phyloP scores from a whole-genome alignment of 148 eudicot species.

The Talinum fruticosum region DNA sequence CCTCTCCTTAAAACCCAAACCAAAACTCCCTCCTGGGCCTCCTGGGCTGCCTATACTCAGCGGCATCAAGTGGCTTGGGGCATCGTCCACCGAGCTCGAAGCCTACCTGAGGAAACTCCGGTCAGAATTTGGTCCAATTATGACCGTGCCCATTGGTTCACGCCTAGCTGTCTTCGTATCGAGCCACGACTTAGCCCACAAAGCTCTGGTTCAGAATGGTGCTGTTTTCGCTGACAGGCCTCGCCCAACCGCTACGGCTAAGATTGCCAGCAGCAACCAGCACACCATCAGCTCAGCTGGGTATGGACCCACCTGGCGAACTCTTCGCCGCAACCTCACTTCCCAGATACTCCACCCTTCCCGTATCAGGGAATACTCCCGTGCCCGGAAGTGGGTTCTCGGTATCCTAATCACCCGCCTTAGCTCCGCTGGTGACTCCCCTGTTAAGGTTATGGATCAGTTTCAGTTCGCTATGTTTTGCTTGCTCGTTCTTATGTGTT shows the following conservation, averaged over 20 bases:
- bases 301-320: conserved; percentile 43
- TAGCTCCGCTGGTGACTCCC: not conserved
- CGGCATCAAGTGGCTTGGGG: not conserved
- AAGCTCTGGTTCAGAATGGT: conserved; percentile 49
- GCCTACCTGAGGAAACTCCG: conserved; percentile 32
- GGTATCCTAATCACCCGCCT: conserved; percentile 21
- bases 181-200: conserved; percentile 46
- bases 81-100: conserved; percentile 41
- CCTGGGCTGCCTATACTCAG: not conserved
- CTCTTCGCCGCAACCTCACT: conserved; percentile 31
- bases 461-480: conserved; percentile 66
- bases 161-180: conserved; percentile 31
- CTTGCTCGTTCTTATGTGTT: conserved; percentile 66
- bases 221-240: conserved; percentile 68
- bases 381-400: conserved; percentile 32
- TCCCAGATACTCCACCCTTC: conserved; percentile 34
- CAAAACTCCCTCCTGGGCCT: conserved; percentile 3
- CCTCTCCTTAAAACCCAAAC: not conserved
- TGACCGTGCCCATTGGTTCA: conserved; percentile 28
- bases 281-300: conserved; percentile 41
- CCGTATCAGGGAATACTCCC: conserved; percentile 20
- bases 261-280: conserved; percentile 18
- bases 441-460: conserved; percentile 48
- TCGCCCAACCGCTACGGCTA: conserved; percentile 21
- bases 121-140: conserved; percentile 44